Evolutionary conservation across 257 asterid species (phyloP).

Genomic region (Coffea eugenioides): DNA sequence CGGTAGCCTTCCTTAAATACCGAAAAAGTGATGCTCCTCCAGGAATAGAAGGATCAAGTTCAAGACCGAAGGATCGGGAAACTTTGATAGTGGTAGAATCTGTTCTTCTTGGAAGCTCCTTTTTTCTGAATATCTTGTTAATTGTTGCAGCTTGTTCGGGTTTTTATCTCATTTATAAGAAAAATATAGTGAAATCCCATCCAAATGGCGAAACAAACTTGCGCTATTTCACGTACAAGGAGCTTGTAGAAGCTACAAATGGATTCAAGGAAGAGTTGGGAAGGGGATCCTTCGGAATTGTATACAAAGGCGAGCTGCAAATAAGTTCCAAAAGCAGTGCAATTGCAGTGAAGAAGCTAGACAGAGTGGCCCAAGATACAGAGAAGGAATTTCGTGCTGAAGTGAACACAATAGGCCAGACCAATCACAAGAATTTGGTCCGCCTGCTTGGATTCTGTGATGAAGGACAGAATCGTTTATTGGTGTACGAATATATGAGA

Average conservation of each 20-base stretch:
- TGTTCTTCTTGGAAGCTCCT: constrained; percentile 47
- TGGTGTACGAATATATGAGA: too few species aligned
- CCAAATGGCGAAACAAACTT: constrained; percentile 10
- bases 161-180: constrained; percentile 21
- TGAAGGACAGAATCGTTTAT: too few species aligned
- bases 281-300: constrained; percentile 37
- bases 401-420: too few species aligned
- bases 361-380: too few species aligned
- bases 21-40: constrained; percentile 18
- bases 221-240: constrained; percentile 17
- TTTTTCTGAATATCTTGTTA: constrained; percentile 35
- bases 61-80: constrained; percentile 10
- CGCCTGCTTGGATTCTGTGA: constrained; percentile 28
- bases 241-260: constrained; percentile 29
- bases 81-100: constrained; percentile 35
- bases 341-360: too few species aligned
- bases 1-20: constrained; percentile 48
- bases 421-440: too few species aligned
- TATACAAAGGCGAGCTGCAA: constrained; percentile 14
- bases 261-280: constrained; percentile 36
- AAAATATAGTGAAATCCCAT: background rate
- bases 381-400: too few species aligned
- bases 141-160: constrained; percentile 26
- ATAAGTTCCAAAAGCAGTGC: too few species aligned
- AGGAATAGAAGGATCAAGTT: background rate